Evolutionary conservation across 768 basidiomycete genomes (phyloP), one percentile per base, ranked within the genome.

Genomic region (Collybiopsis confluens): DNA sequence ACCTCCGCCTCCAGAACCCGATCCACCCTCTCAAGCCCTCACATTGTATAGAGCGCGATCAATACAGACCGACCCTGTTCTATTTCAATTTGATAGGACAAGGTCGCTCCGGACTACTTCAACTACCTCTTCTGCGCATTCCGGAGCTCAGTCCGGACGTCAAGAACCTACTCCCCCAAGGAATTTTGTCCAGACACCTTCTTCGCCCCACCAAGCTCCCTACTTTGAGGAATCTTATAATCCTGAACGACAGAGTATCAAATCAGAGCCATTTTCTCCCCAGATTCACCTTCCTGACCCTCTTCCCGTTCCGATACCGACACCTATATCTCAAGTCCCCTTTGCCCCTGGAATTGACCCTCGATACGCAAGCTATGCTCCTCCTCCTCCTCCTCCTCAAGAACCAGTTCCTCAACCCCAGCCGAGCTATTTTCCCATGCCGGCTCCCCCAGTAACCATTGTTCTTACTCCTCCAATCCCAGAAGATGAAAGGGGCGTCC

Each of bases 401-500:
- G 27, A 45, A 28, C 44, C 27, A 11, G 7, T 11, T 18, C 11
- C 45, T 27, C 33, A 33, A 4, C 3, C 36, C 30, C 38, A 53
- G 24, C 41, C 52, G 18, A 15, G 9, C 7, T 45, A 53, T 45
- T 53, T 44, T 43, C 52, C 52, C n/a, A 52, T 52, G 50, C 50
- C 50, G 7, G 50, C 50, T 30, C 50, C 50, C 11, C 50, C 50
- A 21, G 9, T 20, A 13, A 13, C 5, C n/a, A 46, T 51, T 13
- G 21, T 13, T 10, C 26, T 53, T n/a, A 26, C 38, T 41, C 9
- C 27, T n/a, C 27, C 50, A 9, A n/a, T 20, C 27, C 21, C 50
- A 8, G 41, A 43, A 27, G 50, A 52, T 24, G 47, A 48, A n/a
- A 16, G 47, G 8, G 52, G 45, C n/a, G 41, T 43, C 13, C 27